Conservation (phyloP, 108 stramenopile genomes). For the Hondaea fermentalgiana region DNA sequence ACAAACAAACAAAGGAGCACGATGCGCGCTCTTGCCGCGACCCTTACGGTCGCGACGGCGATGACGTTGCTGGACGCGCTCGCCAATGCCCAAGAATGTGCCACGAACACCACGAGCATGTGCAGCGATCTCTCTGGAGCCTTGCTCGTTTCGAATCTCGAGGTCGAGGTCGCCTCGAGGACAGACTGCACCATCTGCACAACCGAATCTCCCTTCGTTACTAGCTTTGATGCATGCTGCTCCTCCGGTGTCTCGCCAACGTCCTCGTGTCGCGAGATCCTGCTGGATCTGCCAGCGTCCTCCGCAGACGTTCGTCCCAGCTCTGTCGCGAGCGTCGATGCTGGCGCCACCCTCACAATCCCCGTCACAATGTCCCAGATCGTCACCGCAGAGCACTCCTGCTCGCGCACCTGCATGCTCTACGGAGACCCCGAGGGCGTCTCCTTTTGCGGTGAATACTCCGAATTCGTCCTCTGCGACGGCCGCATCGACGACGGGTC, state of each 20-base stretch:
- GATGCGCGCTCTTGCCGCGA: no score
- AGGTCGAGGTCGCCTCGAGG: neutral
- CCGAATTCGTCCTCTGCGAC: conserved; percentile 3
- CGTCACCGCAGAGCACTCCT: neutral
- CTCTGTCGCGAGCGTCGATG: neutral
- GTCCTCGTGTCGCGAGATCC: neutral
- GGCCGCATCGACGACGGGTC: neutral
- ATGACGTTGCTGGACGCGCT: neutral
- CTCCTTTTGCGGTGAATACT: conserved; percentile 3
- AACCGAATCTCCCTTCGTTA: no score
- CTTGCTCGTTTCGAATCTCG: neutral
- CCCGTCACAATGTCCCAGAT: neutral
- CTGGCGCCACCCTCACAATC: neutral
- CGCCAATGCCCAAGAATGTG: neutral
- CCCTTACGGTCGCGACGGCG: no score
- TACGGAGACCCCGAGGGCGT: neutral
- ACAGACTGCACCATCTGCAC: neutral
- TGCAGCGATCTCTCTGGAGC: neutral
- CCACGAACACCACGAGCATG: neutral
- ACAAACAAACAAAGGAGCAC: no score
- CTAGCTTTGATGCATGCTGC: neutral
- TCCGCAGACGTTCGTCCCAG: neutral
- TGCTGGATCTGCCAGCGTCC: neutral
- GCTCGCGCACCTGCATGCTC: conserved; percentile 1
- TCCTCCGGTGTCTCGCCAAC: neutral